A percentile compares a stretch with the other conserved stretches of the same genome.
Evolutionary conservation across 345 rosid genomes (phyloP).

Genomic region (Pugionium dolabratum): DNA sequence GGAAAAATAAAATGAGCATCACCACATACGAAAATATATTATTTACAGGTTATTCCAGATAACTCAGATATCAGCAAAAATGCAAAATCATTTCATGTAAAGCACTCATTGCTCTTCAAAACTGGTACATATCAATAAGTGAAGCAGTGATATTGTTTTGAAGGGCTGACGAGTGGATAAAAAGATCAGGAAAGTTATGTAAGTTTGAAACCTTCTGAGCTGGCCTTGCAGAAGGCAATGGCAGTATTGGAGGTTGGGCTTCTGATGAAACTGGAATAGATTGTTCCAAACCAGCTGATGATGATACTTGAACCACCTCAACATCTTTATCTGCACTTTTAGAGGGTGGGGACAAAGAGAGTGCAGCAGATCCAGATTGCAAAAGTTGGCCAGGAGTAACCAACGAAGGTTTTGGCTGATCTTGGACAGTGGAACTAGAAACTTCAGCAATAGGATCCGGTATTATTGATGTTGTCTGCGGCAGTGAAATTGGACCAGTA

Average conservation of each 20-base stretch:
- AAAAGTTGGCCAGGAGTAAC: constrained; percentile 77
- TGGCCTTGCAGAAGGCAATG: constrained; percentile 69
- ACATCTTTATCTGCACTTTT: constrained; percentile 62
- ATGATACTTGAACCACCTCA: constrained; percentile 65
- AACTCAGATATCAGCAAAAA: not conserved
- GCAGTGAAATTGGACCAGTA: constrained; percentile 50
- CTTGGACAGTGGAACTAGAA: constrained; percentile 50
- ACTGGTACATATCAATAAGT: not conserved
- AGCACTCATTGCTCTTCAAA: not conserved
- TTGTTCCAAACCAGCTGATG: constrained; percentile 54
- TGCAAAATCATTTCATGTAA: not conserved
- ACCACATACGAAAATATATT: not conserved
- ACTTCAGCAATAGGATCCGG: constrained; percentile 46
- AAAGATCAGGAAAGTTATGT: not conserved
- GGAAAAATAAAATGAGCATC: not conserved
- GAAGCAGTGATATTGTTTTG: not conserved
- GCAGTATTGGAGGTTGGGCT: constrained; percentile 80
- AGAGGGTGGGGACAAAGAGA: constrained; percentile 48
- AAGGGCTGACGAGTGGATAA: not conserved
- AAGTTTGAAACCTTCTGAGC: constrained; percentile 42
- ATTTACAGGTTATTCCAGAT: constrained; percentile 4
- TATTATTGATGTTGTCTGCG: constrained; percentile 48
- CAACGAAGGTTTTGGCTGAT: constrained; percentile 53
- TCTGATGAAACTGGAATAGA: constrained; percentile 49
- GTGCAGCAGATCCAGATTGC: constrained; percentile 55